Evolutionary conservation across 176 grass and related monocot genomes (phyloP).

Genomic region (Triticum urartu): DNA sequence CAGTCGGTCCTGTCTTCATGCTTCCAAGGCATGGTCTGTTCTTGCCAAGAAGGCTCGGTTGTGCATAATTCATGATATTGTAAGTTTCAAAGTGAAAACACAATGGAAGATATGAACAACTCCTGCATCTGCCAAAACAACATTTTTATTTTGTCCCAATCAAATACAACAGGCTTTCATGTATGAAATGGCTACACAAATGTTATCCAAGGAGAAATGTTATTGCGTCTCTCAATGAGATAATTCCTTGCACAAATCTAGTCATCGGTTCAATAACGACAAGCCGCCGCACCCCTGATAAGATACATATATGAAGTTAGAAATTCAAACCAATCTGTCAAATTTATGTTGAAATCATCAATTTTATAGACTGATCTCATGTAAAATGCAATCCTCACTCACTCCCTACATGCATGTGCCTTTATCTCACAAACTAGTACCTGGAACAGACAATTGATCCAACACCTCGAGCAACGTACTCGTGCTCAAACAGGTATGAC

Average conservation of each 20-base stretch:
- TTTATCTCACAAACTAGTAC: constrained; percentile 34
- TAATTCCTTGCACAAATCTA: constrained; percentile 60
- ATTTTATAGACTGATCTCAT: neutral
- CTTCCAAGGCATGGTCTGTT: neutral
- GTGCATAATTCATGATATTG: neutral
- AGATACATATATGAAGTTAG: neutral
- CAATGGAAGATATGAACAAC: neutral
- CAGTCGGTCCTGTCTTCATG: neutral
- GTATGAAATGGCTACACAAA: constrained; percentile 60
- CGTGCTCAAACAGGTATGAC: constrained; percentile 51
- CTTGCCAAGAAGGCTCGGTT: neutral
- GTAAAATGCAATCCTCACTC: neutral
- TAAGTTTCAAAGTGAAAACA: neutral
- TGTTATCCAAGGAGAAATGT: constrained; percentile 57
- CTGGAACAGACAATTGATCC: constrained; percentile 58
- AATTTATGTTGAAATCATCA: neutral
- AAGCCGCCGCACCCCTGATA: constrained; percentile 55
- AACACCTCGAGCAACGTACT: constrained; percentile 51
- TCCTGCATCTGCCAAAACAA: constrained; percentile 32
- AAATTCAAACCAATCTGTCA: neutral
- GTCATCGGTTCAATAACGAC: constrained; percentile 50
- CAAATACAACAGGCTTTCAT: constrained; percentile 47
- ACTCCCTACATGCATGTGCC: neutral
- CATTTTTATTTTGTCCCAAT: constrained; percentile 41
- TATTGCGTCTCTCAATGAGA: constrained; percentile 66